Evolutionary conservation across 2,329 filamentous ascomycete species (phyloP), one percentile per base, ranked within the genome.

Genomic region (Trichothecium sympodiale): DNA sequence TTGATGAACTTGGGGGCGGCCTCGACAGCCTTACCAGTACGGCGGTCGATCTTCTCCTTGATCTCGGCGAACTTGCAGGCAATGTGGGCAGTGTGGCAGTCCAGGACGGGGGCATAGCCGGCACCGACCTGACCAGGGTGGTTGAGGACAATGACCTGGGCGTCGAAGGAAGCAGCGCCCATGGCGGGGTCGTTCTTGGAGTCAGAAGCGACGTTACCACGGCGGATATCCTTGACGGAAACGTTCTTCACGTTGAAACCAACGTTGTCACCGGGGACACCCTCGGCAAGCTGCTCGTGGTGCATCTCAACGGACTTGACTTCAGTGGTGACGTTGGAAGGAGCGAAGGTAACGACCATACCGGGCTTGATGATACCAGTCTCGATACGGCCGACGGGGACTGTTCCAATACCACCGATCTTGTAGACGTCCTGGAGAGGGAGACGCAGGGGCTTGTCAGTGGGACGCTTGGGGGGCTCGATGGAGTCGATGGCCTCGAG

Each of bases 201-300:
- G 86, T 98, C 91, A 86, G 87, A 86, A 60, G 84, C 84, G 57
- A 98, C 91, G 82, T 98, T 96, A 64, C 91, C 91, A 94, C 91
- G 91, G 72, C 91, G 91, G 64, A 98, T 94, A 69, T 98, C 91
- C 88, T 98, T 98, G 74, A 98, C 91, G 69, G 91, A 96, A 61
- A 98, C 91, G 91, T 98, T 98, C 88, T 98, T 98, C 74, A 98
- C 89, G 85, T 98, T 98, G 88, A 98, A 98, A 59, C 91, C 91
- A 67, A 98, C 91, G 78, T 98, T 98, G 85, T 98, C 91, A 81
- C 91, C 91, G 62, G 91, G 91, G 52, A 84, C 62, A 84, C 91
- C 91, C 79, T 94, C 82, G 50, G 65, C 45, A 55, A 98, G 88
- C 83, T 95, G 88, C 78, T 95, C 86, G 87, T 96, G 89, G 81